phyloP scores from a whole-genome alignment of 1,284 basidiomycete genomes.

The Microbotryum silenes-acaulis region DNA sequence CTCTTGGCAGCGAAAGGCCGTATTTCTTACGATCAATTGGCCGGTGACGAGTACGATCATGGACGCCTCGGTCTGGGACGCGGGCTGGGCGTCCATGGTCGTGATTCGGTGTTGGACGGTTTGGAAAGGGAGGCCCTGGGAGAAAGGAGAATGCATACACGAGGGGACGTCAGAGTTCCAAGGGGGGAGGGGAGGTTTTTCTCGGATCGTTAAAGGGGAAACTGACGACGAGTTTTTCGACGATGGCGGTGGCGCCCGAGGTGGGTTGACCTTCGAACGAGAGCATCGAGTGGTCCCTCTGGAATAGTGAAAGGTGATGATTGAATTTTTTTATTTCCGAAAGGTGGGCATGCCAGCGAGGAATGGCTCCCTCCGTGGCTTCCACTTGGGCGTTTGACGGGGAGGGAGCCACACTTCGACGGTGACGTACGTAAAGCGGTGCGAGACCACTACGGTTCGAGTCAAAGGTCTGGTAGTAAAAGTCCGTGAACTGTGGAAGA shows the following conservation, averaged over 20 bases:
- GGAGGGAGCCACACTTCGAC: background rate
- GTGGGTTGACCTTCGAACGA: slow-evolving; percentile 68
- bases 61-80: slow-evolving; percentile 54
- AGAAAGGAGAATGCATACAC: background rate
- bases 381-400: too few species aligned
- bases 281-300: slow-evolving; percentile 83
- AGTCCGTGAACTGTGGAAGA: slow-evolving; percentile 57
- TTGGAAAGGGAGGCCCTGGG: slow-evolving; percentile 67
- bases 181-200: too few species aligned
- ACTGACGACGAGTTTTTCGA: slow-evolving; percentile 71
- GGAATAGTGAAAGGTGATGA: slow-evolving; percentile 3
- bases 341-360: background rate
- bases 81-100: slow-evolving; percentile 85
- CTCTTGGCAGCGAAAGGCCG: background rate
- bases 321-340: too few species aligned
- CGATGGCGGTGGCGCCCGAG: slow-evolving; percentile 56
- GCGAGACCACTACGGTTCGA: slow-evolving; percentile 50
- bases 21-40: slow-evolving; percentile 56
- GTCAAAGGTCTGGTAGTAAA: slow-evolving; percentile 70
- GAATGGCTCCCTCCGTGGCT: background rate
- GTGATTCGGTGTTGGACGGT: slow-evolving; percentile 75
- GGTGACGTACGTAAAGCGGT: slow-evolving; percentile 61
- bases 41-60: slow-evolving; percentile 87
- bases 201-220: too few species aligned
- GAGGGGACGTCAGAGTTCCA: background rate